Base-by-base conservation (phyloP, 352 stramenopile species). In the Phytopythium ostracodes region DNA sequence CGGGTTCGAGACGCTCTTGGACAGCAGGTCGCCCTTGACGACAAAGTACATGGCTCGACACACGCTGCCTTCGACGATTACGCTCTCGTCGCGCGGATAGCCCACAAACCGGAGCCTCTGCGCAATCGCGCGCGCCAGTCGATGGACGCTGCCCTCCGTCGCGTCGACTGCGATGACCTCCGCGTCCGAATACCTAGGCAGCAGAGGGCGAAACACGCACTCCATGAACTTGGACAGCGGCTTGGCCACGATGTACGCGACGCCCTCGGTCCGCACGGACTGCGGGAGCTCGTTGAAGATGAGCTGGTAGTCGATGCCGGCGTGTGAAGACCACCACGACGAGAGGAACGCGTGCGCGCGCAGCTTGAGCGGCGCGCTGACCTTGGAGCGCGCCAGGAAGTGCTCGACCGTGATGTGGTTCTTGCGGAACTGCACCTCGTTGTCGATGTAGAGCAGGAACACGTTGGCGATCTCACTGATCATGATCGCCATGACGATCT, bases 401-500 rank as follows among this genome's bases (percentile, higher is more conserved):
- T 73, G 63, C 54, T 87, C 73, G 6, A 85, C 68, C 9, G 79
- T 67, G 47, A 89, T 81, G 52, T 91, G 78, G 56, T 77, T 85
- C 62, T 89, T 91, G n/a, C 79, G 79, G 60, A 84, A 91, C 31
- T 81, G 75, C 31, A 88, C 73, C 63, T 88, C 75, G 57, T 87
- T 86, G 47, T 83, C 73, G 40, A 83, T 87, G 35, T 74, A 84
- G 2, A 82, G 62, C 60, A 88, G 64, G 55, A 84, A 87, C 0
- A 91, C 62, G 33, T 81, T 86, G 4, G 79, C 81, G 59, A 89
- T 79, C 61, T 89, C 77, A 20, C 79, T 77, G 54, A 91, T 89
- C 77, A 91, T 89, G 17, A 88, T 68, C n/a, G 78, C 77, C 82
- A 88, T 91, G 50, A 83, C 66, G 20, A 91, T 68, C 60, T 88